Evolutionary conservation across 129 eudicot species (phyloP).

Genomic region (Chrysanthemum lavandulifolium): DNA sequence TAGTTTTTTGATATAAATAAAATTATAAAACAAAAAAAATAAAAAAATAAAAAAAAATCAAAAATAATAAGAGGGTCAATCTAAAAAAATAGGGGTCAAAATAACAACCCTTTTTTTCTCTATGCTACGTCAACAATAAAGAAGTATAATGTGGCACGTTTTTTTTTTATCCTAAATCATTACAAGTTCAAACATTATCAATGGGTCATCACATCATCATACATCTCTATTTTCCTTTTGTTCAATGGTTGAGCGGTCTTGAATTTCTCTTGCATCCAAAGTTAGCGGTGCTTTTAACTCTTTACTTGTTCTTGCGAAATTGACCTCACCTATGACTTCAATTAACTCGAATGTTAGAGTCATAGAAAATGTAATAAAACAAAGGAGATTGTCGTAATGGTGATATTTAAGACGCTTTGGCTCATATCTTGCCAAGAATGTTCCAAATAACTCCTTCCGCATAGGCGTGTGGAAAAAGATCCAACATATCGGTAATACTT

Average conservation of each 20-base stretch:
- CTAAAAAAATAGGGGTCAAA: too few species aligned
- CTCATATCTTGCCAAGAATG: conserved; percentile 67
- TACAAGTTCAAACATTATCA: not conserved
- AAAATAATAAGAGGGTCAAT: too few species aligned
- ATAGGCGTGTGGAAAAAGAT: conserved; percentile 82
- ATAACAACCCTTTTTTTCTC: too few species aligned
- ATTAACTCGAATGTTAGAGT: not conserved
- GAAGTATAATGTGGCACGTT: not conserved
- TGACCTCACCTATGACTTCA: conserved; percentile 52
- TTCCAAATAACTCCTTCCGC: conserved; percentile 68
- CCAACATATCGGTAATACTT: conserved; percentile 70
- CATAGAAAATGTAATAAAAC: not conserved
- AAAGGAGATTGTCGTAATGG: not conserved
- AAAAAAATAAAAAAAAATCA: too few species aligned
- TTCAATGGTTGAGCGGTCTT: conserved; percentile 67
- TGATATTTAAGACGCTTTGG: not conserved
- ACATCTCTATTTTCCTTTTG: conserved; percentile 57
- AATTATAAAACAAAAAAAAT: too few species aligned
- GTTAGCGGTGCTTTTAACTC: conserved; percentile 56
- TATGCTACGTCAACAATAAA: too few species aligned
- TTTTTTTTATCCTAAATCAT: not conserved
- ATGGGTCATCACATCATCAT: conserved; percentile 35
- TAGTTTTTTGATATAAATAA: too few species aligned
- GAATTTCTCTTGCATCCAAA: conserved; percentile 55
- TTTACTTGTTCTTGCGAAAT: conserved; percentile 60